A percentile compares a stretch with the other conserved stretches of the same genome.
phyloP scores from a whole-genome alignment of 495 filamentous ascomycete genomes.

The Podospora bellae-mahoneyi region DNA sequence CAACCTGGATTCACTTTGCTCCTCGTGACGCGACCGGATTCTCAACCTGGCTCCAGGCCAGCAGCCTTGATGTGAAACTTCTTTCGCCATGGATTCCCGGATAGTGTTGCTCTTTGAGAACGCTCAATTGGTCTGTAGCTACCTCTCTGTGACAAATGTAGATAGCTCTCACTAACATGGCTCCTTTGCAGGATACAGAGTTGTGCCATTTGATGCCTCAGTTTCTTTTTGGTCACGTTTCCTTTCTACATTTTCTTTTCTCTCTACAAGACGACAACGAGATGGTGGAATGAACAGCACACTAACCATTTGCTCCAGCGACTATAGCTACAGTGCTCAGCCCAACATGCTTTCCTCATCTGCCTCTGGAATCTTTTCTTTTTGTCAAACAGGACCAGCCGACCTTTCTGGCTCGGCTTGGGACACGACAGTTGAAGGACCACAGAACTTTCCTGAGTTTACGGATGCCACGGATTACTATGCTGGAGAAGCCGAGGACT shows the following conservation, averaged over 20 bases:
- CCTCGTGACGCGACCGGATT: slow-evolving; percentile 3
- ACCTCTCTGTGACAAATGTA: slow-evolving; percentile 20
- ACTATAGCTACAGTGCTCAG: slow-evolving; percentile 47
- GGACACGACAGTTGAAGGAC: slow-evolving; percentile 50
- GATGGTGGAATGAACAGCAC: slow-evolving; percentile 40
- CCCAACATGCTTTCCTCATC: slow-evolving; percentile 46
- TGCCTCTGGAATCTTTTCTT: slow-evolving; percentile 51
- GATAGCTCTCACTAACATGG: slow-evolving; percentile 27
- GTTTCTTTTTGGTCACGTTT: slow-evolving; percentile 24
- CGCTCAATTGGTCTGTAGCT: slow-evolving; percentile 39
- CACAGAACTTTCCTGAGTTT: slow-evolving; percentile 51
- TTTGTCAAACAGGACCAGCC: slow-evolving; percentile 53
- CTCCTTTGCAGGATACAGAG: slow-evolving; percentile 45
- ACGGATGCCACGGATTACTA: slow-evolving; percentile 34
- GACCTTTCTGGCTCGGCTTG: slow-evolving; percentile 49
- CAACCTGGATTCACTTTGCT: slow-evolving; percentile 4
- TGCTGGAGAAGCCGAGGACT: slow-evolving; percentile 48
- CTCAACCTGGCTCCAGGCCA: slow-evolving; percentile 11
- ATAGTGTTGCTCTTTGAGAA: neutral
- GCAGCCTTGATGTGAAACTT: neutral
- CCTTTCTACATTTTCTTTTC: slow-evolving; percentile 35
- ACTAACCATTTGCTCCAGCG: slow-evolving; percentile 50
- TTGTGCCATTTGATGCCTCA: slow-evolving; percentile 40
- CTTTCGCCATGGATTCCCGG: neutral
- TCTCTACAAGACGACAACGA: slow-evolving; percentile 17